phyloP scores from a whole-genome alignment of 257 asterid species.

The Solanum rostratum region DNA sequence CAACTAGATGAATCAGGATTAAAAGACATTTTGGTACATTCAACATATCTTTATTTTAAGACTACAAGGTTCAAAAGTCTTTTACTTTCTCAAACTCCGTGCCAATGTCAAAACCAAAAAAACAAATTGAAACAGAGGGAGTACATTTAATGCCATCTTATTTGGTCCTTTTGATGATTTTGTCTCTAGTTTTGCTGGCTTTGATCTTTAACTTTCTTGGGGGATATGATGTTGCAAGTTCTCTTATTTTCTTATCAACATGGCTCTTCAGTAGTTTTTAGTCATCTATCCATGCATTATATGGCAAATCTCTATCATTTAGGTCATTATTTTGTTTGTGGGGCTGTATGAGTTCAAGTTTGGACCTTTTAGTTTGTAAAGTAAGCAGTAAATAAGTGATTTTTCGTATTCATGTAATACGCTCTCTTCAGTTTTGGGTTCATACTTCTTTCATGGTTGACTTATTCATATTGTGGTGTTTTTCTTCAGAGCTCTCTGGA shows the following conservation, averaged over 20 bases:
- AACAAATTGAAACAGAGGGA: not conserved
- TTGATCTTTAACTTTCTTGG: not conserved
- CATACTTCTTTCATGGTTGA: not conserved
- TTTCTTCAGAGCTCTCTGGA: conserved; percentile 66
- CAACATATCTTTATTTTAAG: not conserved
- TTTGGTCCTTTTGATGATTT: not conserved
- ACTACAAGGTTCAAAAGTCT: not conserved
- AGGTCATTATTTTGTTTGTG: not conserved
- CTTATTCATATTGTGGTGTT: not conserved
- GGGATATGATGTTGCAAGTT: not conserved
- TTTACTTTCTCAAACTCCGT: not conserved
- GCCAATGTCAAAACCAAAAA: not conserved
- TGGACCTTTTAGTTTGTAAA: not conserved
- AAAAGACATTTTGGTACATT: not conserved
- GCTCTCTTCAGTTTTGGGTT: not conserved
- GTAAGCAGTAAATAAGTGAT: not conserved
- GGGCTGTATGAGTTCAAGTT: not conserved
- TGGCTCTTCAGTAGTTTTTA: not conserved
- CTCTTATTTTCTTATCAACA: not conserved
- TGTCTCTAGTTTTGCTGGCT: not conserved
- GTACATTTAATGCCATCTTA: not conserved
- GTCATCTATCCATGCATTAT: not conserved
- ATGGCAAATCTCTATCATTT: not conserved
- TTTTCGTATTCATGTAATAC: not conserved
- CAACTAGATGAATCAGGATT: too few relatives aligned